A percentile compares a stretch with the other conserved stretches of the same genome.
These are phyloP conservation scores for Orbilia oligospora DNA, from an alignment of 2,329 filamentous ascomycete species.

Conservation along the genomic window DNA sequence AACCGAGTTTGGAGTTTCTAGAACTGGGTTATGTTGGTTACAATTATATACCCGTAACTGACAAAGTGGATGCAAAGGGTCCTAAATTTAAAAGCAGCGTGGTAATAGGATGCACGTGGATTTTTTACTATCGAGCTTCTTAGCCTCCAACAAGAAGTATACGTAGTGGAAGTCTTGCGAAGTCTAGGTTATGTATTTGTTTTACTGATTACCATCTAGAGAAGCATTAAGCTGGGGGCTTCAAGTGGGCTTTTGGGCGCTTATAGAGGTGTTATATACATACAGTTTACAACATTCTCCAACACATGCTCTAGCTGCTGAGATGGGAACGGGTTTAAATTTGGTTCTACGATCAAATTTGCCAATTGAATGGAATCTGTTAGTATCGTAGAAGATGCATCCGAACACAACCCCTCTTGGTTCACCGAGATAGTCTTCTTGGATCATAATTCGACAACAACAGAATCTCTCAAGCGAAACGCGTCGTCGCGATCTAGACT, in stretches of 20 bases:
- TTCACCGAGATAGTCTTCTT: neutral
- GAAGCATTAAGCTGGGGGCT: too few relatives aligned
- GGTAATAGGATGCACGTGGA: neutral
- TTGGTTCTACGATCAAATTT: neutral
- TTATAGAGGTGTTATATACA: neutral
- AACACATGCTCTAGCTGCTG: neutral
- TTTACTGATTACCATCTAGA: neutral
- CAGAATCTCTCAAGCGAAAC: neutral
- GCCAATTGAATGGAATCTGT: neutral
- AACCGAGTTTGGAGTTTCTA: neutral
- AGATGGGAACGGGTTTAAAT: neutral
- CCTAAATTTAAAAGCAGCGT: neutral
- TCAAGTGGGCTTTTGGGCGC: too few relatives aligned
- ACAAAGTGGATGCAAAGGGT: neutral
- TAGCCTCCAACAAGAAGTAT: neutral
- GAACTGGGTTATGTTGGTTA: neutral
- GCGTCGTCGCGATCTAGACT: neutral
- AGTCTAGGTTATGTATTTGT: neutral
- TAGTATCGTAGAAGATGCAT: neutral
- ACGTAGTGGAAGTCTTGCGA: neutral
- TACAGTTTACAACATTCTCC: too few relatives aligned
- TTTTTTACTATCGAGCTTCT: neutral
- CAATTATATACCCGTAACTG: neutral
- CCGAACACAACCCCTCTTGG: too few relatives aligned
- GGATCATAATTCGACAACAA: neutral